Evolutionary conservation across 1,284 basidiomycete genomes (phyloP).

Genomic region (Tilletia walkeri): DNA sequence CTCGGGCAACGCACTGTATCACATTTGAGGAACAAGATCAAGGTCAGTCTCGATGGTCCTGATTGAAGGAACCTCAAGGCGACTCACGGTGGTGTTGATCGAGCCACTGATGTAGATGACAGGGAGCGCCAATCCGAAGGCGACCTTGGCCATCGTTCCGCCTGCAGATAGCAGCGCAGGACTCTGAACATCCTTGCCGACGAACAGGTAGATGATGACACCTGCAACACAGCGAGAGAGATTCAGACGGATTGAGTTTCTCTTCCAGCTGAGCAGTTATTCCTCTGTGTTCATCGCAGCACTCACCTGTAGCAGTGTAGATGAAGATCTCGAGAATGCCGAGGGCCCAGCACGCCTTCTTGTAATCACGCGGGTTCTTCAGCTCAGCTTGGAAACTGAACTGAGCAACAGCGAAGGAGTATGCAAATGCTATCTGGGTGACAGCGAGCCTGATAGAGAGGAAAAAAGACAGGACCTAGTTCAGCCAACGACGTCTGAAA

Average conservation of each 20-base stretch:
- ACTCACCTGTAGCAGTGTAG: conserved; percentile 37
- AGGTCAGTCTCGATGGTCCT: not conserved
- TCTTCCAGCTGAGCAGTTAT: too few relatives aligned
- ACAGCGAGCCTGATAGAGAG: conserved; percentile 18
- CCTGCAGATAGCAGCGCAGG: conserved; percentile 42
- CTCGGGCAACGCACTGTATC: conserved; percentile 28
- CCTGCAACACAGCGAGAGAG: conserved; percentile 18
- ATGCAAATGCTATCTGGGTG: conserved; percentile 49
- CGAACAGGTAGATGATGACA: conserved; percentile 43
- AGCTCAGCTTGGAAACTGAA: conserved; percentile 49
- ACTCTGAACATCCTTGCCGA: conserved; percentile 35
- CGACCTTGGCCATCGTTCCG: conserved; percentile 39
- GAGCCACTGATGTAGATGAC: conserved; percentile 45
- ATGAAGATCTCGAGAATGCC: conserved; percentile 45
- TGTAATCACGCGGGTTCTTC: conserved; percentile 42
- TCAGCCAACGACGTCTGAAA: not conserved
- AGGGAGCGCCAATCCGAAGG: conserved; percentile 30
- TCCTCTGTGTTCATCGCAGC: too few relatives aligned
- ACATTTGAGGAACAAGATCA: not conserved
- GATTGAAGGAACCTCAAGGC: not conserved
- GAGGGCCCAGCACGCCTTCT: conserved; percentile 41
- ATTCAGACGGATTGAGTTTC: too few relatives aligned
- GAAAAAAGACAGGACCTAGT: not conserved
- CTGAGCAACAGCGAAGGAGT: conserved; percentile 47
- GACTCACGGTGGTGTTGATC: conserved; percentile 43